Conservation (phyloP, 2,329 filamentous ascomycete genomes). For the Pochonia chlamydosporia region DNA sequence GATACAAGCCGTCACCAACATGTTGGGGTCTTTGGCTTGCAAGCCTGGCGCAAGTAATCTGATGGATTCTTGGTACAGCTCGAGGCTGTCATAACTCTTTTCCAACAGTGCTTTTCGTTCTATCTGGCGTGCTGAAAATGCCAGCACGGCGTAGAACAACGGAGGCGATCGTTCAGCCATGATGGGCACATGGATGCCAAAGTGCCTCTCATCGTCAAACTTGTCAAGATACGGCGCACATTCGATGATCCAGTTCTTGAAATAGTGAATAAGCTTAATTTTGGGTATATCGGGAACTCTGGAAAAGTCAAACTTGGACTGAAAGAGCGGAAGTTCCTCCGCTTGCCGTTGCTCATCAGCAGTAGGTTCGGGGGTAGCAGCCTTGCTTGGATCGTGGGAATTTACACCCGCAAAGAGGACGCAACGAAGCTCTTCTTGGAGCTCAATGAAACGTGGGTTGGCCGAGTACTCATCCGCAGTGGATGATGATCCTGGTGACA, state of each 20-base stretch:
- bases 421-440: slow-evolving; percentile 36
- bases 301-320: slow-evolving; percentile 19
- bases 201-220: slow-evolving; percentile 46
- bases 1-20: slow-evolving; percentile 41
- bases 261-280: slow-evolving; percentile 23
- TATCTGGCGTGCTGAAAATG: slow-evolving; percentile 47
- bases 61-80: slow-evolving; percentile 48
- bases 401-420: slow-evolving; percentile 32
- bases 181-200: slow-evolving; percentile 44
- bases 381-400: slow-evolving; percentile 19
- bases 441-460: slow-evolving; percentile 36
- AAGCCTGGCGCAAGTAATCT: slow-evolving; percentile 34
- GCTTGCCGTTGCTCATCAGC: slow-evolving; percentile 7
- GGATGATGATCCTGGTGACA: slow-evolving; percentile 15
- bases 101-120: slow-evolving; percentile 43
- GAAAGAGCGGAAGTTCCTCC: background rate
- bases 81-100: slow-evolving; percentile 42
- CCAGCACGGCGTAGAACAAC: slow-evolving; percentile 44
- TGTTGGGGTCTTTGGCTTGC: slow-evolving; percentile 35
- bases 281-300: slow-evolving; percentile 19
- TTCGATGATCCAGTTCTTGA: slow-evolving; percentile 46
- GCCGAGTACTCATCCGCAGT: slow-evolving; percentile 24
- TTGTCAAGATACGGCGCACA: slow-evolving; percentile 47
- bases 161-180: slow-evolving; percentile 39
- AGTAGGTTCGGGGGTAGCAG: slow-evolving; percentile 18